Base-by-base conservation (phyloP, 2,329 filamentous ascomycete species). In the Fusarium brachygibbosum region DNA sequence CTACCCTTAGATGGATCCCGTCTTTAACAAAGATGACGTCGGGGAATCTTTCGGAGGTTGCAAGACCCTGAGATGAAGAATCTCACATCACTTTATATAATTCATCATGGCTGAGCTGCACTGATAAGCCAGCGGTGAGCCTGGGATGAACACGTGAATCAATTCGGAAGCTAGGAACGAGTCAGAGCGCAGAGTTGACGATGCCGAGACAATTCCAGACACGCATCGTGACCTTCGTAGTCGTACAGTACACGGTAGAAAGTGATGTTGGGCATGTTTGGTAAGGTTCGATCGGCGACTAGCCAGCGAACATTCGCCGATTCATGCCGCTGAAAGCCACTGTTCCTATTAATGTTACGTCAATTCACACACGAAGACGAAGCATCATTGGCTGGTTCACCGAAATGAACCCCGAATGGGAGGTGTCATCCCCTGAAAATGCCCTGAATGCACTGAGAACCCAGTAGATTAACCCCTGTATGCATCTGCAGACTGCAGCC, bases 141-240 rank as follows among this genome's bases (percentile, higher is more conserved):
- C 21, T 35, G 34, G n/a, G 34, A 48, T 25, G 46, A n/a, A 41
- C 68, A 70, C 68, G 68, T 70, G 68, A 58, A 45, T 51, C 48
- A 23, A n/a, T 7, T 23, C n/a, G 41, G 56, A 38, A 45, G 51
- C 28, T 53, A 60, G 41, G 41, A 54, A 28, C 51, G 42, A 44
- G 59, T 63, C 34, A 32, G 41, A 55, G 17, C 34, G 34, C 48
- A 50, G 48, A 50, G 35, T 13, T 50, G 48, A 23, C 52, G 67
- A 68, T 54, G 63, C 68, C 68, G 68, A 70, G 67, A 70, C 53
- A 70, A 48, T 45, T 50, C 48, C 35, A 50, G 23, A 56, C 50
- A 55, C 25, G 35, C 68, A 70, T 70, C 67, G 63, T 60, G 63
- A 70, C 58, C 23, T 29, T 50, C 17, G 48, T 28, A 9, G 45